Base-by-base conservation (phyloP, 1,284 basidiomycete genomes). In the Ceratorhiza oryzae-sativae region DNA sequence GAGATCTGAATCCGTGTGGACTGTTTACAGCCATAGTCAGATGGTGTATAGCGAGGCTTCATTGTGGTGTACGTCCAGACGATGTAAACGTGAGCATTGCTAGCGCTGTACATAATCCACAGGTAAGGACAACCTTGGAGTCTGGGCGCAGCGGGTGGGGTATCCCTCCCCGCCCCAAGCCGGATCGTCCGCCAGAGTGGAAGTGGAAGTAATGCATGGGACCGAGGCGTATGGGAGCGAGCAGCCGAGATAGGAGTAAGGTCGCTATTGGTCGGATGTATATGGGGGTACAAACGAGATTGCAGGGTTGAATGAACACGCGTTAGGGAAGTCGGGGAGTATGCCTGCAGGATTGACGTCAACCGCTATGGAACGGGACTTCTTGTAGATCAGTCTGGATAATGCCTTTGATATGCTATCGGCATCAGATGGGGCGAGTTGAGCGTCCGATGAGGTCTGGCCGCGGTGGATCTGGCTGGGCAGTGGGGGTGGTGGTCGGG, bases 331-430 rank as follows among this genome's bases (percentile, higher is more conserved):
- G 67, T 45, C 53, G 41, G 59, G 42, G 34, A 20, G n/a, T n/a
- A n/a, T 34, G 67, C 67, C 67, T 70, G 67, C 67, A 59, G 67
- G 67, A 20, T 70, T 70, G 67, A 70, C 67, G 67, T 70, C 67
- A 70, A 70, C 36, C 3, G 20, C 53, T 36, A 61, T 61, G 59
- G 25, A 23, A 42, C 12, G 42, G 48, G 30, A 27, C 62, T 56
- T 68, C 53, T 55, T 51, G 67, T 42, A 70, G 67, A 70, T 70
- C 67, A 56, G 25, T 70, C n/a, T 18, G 41, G 34, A 49, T n/a
- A n/a, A n/a, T 41, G 49, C n/a, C 15, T 36, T 63, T 25, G 67
- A 70, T 70, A 58, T 34, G 67, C 30, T 70, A 59, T 70, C 67
- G 51, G 51, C 67, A 70, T 59, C 49, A 42, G 41, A 41, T 55